Conservation (phyloP, 306 rosid genomes). For the Cyclanthera cordifolia region DNA sequence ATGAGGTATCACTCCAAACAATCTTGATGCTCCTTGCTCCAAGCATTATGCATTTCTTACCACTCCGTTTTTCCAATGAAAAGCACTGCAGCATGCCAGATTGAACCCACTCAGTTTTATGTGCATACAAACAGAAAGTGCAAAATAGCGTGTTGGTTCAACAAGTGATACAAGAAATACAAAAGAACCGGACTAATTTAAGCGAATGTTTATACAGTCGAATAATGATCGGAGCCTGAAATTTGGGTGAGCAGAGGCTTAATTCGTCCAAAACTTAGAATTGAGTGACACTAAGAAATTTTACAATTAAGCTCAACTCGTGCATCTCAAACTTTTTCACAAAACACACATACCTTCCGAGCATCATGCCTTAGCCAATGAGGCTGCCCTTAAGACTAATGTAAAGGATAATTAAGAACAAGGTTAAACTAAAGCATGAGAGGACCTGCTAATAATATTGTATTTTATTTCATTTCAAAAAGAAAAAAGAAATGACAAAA, state of each 20-base stretch:
- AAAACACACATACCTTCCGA: too few relatives aligned
- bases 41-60: conserved; percentile 14
- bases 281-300: too few relatives aligned
- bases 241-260: too few relatives aligned
- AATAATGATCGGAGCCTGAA: background rate
- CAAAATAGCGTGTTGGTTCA: background rate
- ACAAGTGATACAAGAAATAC: background rate
- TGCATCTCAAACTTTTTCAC: too few relatives aligned
- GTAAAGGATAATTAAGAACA: background rate
- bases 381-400: too few relatives aligned
- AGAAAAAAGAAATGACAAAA: background rate
- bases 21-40: conserved; percentile 13
- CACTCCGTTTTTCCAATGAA: conserved; percentile 12
- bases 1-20: background rate
- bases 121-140: background rate
- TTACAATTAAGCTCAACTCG: too few relatives aligned
- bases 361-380: too few relatives aligned
- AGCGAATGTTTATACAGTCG: too few relatives aligned
- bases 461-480: background rate
- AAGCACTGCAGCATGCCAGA: conserved; percentile 4
- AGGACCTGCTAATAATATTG: background rate
- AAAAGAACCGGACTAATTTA: too few relatives aligned
- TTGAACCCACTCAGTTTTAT: background rate
- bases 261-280: too few relatives aligned
- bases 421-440: background rate